A percentile compares a stretch with the other conserved stretches of the same genome.
These are phyloP conservation scores for Obelidium mucronatum DNA, from an alignment of 192 early-diverging fungal genomes.

Conservation along the genomic window DNA sequence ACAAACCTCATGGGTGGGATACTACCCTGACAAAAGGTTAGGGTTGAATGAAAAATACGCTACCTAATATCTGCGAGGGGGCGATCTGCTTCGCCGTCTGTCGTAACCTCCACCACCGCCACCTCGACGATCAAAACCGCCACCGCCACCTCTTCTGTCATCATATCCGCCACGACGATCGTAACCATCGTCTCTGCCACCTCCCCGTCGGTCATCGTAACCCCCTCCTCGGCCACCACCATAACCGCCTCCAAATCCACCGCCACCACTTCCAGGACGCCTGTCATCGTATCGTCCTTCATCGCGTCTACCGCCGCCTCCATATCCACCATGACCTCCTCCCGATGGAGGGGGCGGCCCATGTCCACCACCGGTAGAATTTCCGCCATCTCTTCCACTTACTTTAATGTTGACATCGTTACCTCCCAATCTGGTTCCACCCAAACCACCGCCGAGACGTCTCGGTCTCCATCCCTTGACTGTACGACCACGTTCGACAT, in stretches of 20 bases:
- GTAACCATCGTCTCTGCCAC: conserved; percentile 42
- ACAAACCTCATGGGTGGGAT: background rate
- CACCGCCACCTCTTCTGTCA: conserved; percentile 12
- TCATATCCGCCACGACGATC: conserved; percentile 24
- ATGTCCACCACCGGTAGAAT: conserved; percentile 37
- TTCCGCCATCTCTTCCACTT: conserved; percentile 33
- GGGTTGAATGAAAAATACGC: background rate
- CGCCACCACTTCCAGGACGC: conserved; percentile 35
- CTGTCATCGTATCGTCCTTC: conserved; percentile 28
- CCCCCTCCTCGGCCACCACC: conserved; percentile 55
- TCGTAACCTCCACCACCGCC: conserved; percentile 20
- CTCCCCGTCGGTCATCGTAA: conserved; percentile 54
- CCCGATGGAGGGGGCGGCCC: conserved; percentile 36
- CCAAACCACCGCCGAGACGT: conserved; percentile 83
- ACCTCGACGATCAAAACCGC: background rate
- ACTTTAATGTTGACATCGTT: conserved; percentile 46
- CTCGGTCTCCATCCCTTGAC: conserved; percentile 95
- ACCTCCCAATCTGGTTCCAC: conserved; percentile 71
- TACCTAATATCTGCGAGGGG: conserved; percentile 3
- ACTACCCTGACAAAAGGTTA: background rate
- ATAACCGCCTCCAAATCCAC: conserved; percentile 40
- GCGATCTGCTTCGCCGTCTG: conserved; percentile 29
- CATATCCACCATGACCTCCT: conserved; percentile 30
- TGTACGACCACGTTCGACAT: conserved; percentile 95
- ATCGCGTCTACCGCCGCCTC: conserved; percentile 22